These are phyloP conservation scores for Annona cherimola DNA, from an alignment of 164 flowering plant genomes.

Conservation along the genomic window DNA sequence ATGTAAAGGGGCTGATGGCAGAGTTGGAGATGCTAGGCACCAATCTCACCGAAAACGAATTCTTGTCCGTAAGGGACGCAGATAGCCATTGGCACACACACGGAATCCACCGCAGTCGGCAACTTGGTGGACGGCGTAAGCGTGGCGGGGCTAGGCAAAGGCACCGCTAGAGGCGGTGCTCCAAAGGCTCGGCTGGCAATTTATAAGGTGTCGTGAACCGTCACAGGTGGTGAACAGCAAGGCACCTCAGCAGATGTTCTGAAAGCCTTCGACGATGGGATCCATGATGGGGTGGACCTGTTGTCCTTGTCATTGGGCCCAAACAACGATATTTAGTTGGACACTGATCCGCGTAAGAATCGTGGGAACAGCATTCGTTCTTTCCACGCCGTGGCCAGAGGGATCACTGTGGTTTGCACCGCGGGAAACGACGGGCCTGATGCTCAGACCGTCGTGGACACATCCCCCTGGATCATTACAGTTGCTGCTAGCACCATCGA, in stretches of 20 bases:
- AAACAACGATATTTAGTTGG: too few relatives aligned
- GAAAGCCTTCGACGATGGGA: slow-evolving; percentile 10
- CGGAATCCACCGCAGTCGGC: slow-evolving; percentile 9
- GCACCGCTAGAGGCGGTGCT: slow-evolving; percentile 12
- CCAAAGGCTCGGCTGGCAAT: slow-evolving; percentile 8
- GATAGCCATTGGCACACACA: slow-evolving; percentile 6
- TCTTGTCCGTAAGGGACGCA: slow-evolving; percentile 7
- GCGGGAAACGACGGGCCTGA: slow-evolving; percentile 48
- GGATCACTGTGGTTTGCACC: slow-evolving; percentile 38
- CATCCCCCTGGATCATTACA: slow-evolving; percentile 48
- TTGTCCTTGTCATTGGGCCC: slow-evolving; percentile 42
- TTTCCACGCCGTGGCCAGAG: slow-evolving; percentile 40
- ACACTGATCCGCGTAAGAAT: too few relatives aligned
- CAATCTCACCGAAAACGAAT: not conserved
- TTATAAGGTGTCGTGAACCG: slow-evolving; percentile 10
- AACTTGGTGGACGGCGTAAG: not conserved
- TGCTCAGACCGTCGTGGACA: slow-evolving; percentile 36
- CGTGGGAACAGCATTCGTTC: too few relatives aligned
- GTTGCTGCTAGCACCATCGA: slow-evolving; percentile 61
- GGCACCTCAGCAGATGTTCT: slow-evolving; percentile 8
- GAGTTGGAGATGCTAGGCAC: slow-evolving; percentile 1
- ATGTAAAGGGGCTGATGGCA: not conserved
- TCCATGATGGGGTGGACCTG: slow-evolving; percentile 13
- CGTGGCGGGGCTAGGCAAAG: slow-evolving; percentile 4
- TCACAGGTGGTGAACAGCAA: not conserved